Evolutionary conservation across 768 basidiomycete genomes (phyloP), one percentile per base, ranked within the genome.

Genomic region (Termitomyces titanicus): DNA sequence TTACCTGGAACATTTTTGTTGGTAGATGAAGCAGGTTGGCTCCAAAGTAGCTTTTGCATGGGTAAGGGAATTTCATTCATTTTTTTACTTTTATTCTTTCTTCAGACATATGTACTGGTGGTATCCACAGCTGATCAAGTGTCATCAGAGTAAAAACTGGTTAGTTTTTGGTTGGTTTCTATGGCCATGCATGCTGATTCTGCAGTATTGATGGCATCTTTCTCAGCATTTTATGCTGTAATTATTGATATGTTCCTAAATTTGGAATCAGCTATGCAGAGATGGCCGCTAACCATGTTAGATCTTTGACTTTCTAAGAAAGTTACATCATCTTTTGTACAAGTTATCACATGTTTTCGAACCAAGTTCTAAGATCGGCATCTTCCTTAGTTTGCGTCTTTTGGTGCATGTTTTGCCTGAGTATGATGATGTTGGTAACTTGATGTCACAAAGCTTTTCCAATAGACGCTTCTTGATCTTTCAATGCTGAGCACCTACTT

Each of bases 331-430:
- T 47, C 8, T 3, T 11, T 12, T 6, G 46, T 47, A 20, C 46
- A 47, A 15, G 46, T 24, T 29, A 47, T 18, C 46, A 5, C 46
- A 27, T 31, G 15, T 45, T 45, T 45, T 45, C 43, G 4, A 45
- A 17, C 0, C 67, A 67, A 1, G 44, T 61, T 46, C 69, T 24
- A 6, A 74, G 63, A 20, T 59, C 55, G 0, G 22, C 25, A 61
- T 73, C 68, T 4, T 60, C 48, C 29, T 45, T 1, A 6, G 45
- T 59, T 46, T 65, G 54, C 11, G 31, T 39, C 57, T 54, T 39
- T 18, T 72, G 70, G 34, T 70, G n/a, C 71, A 71, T 72, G 56
- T 74, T 76, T 59, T 58, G 34, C 1, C 27, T 27, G 35, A 62
- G 38, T 24, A 59, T 56, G 18, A 67, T 62, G 8, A 64, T 66